Conservation (phyloP, 352 stramenopile species). For the Globisporangium polare region DNA sequence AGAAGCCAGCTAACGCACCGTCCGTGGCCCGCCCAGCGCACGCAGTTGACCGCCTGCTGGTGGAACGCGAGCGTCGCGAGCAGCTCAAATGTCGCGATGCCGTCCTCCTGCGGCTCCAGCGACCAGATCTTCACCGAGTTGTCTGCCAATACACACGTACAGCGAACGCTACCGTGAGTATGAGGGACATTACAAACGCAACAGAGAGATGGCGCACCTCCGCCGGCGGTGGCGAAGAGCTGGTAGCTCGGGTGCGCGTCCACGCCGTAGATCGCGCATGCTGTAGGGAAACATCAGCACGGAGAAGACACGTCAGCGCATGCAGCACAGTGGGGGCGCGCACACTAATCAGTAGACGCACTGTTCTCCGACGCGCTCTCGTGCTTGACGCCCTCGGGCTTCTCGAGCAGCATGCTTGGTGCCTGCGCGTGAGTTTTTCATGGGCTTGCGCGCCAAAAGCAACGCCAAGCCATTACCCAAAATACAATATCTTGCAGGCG, state of each 20-base stretch:
- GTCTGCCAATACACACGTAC: slow-evolving; percentile 25
- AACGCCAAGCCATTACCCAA: too few species aligned
- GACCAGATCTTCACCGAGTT: slow-evolving; percentile 86
- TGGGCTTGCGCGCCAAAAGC: background rate
- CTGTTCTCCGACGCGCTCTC: slow-evolving; percentile 63
- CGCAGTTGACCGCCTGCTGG: slow-evolving; percentile 84
- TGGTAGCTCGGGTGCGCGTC: slow-evolving; percentile 72
- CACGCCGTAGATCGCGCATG: slow-evolving; percentile 80
- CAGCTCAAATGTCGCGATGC: slow-evolving; percentile 70
- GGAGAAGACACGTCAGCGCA: slow-evolving; percentile 7
- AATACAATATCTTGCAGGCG: too few species aligned
- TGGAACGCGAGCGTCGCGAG: slow-evolving; percentile 77
- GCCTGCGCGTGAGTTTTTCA: too few species aligned
- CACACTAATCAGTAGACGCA: slow-evolving; percentile 17
- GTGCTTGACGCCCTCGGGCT: slow-evolving; percentile 72
- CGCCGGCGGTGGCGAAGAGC: slow-evolving; percentile 75
- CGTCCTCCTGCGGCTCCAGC: slow-evolving; percentile 27
- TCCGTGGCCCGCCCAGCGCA: slow-evolving; percentile 77
- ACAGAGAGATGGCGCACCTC: slow-evolving; percentile 27
- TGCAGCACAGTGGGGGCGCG: background rate
- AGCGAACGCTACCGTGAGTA: background rate
- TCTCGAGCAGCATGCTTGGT: slow-evolving; percentile 76
- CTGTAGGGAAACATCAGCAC: slow-evolving; percentile 21
- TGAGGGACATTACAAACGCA: background rate
- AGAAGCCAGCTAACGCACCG: slow-evolving; percentile 11